Evolutionary conservation across 345 rosid genomes (phyloP).

Genomic region (Populus nigra): DNA sequence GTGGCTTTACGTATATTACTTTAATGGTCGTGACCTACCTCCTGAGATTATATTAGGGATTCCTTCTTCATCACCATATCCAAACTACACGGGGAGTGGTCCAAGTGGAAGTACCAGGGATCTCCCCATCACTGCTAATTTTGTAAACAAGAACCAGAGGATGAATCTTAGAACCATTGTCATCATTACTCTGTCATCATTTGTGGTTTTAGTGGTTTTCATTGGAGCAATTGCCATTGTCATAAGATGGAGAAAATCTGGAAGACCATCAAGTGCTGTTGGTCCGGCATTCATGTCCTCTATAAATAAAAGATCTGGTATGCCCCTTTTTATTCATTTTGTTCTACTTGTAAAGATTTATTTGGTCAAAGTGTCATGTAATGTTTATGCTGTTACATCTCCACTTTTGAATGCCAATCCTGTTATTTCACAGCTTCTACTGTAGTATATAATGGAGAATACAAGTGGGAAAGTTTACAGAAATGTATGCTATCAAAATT

Average conservation of each 20-base stretch:
- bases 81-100: constrained; percentile 47
- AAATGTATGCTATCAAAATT: neutral
- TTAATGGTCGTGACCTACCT: constrained; percentile 19
- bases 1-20: constrained; percentile 11
- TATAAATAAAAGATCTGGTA: constrained; percentile 85
- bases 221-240: constrained; percentile 64
- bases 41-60: constrained; percentile 48
- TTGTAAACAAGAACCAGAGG: constrained; percentile 60
- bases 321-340: neutral
- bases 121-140: constrained; percentile 68
- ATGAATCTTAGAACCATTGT: constrained; percentile 69
- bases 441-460: neutral
- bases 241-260: constrained; percentile 70
- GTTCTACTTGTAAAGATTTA: neutral
- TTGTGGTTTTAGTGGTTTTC: constrained; percentile 71
- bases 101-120: constrained; percentile 67
- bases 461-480: neutral
- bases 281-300: constrained; percentile 70
- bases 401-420: neutral
- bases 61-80: constrained; percentile 78
- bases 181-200: constrained; percentile 69
- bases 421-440: neutral
- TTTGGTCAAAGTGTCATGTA: neutral
- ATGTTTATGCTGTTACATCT: neutral
- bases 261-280: constrained; percentile 84